Evolutionary conservation across 208 protist species (phyloP).

Genomic region (Crithidia sp.): DNA sequence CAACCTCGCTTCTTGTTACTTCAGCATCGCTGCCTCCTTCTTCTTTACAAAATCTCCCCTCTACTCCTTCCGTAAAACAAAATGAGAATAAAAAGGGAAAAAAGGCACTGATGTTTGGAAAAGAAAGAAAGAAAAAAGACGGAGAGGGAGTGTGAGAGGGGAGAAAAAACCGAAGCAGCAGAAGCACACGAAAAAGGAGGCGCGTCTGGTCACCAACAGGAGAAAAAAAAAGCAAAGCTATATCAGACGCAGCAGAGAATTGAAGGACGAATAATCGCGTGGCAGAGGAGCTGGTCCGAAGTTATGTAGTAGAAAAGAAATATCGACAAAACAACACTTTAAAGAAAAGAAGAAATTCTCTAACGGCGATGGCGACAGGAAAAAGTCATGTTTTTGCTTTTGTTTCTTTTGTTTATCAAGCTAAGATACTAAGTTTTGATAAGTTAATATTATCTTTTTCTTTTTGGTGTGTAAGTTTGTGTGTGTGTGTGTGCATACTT

Average conservation of each 20-base stretch:
- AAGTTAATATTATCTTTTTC: not conserved
- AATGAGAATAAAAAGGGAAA: not conserved
- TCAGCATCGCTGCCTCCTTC: no score
- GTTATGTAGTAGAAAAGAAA: not conserved
- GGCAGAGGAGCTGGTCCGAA: no score
- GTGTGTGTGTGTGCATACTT: not conserved
- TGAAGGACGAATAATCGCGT: no score
- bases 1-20: no score
- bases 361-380: not conserved
- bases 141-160: not conserved
- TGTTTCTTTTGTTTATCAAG: not conserved
- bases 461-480: no score
- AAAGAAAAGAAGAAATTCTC: not conserved
- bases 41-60: no score
- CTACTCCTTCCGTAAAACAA: not conserved
- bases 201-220: not conserved
- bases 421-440: slow-evolving; percentile 3
- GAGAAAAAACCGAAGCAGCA: not conserved
- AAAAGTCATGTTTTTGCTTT: not conserved
- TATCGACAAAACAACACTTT: not conserved
- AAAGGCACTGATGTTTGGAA: not conserved
- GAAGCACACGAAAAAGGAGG: not conserved
- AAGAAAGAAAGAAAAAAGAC: slow-evolving; percentile 4
- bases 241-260: no score
- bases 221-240: not conserved